A percentile compares a stretch with the other conserved stretches of the same genome.
Evolutionary conservation across 768 basidiomycete species (phyloP).

Genomic region (Pleurotus citrinopileatus): DNA sequence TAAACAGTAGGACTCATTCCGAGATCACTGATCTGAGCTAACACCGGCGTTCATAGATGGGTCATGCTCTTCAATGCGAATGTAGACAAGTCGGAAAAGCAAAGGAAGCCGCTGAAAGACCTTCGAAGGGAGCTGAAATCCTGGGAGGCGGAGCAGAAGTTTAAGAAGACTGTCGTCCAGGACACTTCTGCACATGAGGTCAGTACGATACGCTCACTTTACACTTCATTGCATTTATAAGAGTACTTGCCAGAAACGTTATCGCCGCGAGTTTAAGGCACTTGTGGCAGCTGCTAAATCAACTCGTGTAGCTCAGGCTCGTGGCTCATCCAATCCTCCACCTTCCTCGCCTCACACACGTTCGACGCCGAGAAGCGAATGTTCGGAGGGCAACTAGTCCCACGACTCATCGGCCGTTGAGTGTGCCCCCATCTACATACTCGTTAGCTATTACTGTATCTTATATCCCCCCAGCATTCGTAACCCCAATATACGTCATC

Average conservation of each 20-base stretch:
- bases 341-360: slow-evolving; percentile 1
- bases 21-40: background rate
- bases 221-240: background rate
- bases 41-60: slow-evolving; percentile 43
- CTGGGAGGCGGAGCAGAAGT: slow-evolving; percentile 54
- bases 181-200: slow-evolving; percentile 40
- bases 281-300: slow-evolving; percentile 34
- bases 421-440: background rate
- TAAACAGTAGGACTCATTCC: slow-evolving; percentile 41
- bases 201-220: background rate
- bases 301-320: background rate
- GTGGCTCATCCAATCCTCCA: background rate
- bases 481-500: background rate
- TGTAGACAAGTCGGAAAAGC: slow-evolving; percentile 47
- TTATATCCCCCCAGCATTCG: background rate
- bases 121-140: slow-evolving; percentile 51
- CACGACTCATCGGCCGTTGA: background rate
- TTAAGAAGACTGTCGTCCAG: slow-evolving; percentile 37
- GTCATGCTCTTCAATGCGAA: slow-evolving; percentile 70
- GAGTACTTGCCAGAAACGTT: slow-evolving; percentile 27
- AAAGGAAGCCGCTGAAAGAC: slow-evolving; percentile 43
- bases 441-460: background rate
- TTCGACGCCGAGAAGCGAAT: background rate
- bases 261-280: slow-evolving; percentile 36
- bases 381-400: too few relatives aligned